These are phyloP conservation scores for Athelia psychrophila DNA, from an alignment of 1,284 basidiomycete species.

Conservation along the genomic window DNA sequence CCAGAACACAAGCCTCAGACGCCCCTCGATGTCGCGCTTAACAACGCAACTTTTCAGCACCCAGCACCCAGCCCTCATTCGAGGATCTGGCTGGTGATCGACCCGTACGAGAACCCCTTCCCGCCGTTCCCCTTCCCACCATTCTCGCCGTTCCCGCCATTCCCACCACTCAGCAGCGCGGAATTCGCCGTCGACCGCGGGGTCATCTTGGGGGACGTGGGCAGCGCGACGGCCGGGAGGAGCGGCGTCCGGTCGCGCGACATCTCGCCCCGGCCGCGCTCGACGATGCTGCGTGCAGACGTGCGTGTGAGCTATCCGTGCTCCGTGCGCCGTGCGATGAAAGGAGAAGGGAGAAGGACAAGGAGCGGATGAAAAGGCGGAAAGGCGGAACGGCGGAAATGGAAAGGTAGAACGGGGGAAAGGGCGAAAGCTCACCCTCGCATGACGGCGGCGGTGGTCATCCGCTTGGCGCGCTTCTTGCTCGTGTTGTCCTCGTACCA, in stretches of 20 bases:
- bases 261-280: conserved; percentile 18
- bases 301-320: not conserved
- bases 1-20: too few relatives aligned
- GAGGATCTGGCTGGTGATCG: not conserved
- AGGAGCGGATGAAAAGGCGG: too few relatives aligned
- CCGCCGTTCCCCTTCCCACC: not conserved
- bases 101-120: not conserved
- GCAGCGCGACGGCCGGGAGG: conserved; percentile 3
- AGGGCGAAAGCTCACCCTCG: conserved; percentile 62
- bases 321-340: too few relatives aligned
- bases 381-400: not conserved
- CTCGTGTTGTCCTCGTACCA: conserved; percentile 70
- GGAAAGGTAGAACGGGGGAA: too few relatives aligned
- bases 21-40: too few relatives aligned
- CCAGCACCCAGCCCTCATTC: not conserved
- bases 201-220: not conserved
- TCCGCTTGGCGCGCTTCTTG: conserved; percentile 68
- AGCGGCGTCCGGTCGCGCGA: conserved; percentile 18
- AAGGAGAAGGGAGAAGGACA: not conserved
- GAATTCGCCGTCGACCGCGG: not conserved
- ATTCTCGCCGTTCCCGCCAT: not conserved
- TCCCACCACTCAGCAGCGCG: too few relatives aligned
- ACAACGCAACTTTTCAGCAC: too few relatives aligned
- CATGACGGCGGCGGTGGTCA: conserved; percentile 78
- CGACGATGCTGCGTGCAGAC: conserved; percentile 28